Evolutionary conservation across 129 eudicot genomes (phyloP).

Genomic region (Arctium minus): DNA sequence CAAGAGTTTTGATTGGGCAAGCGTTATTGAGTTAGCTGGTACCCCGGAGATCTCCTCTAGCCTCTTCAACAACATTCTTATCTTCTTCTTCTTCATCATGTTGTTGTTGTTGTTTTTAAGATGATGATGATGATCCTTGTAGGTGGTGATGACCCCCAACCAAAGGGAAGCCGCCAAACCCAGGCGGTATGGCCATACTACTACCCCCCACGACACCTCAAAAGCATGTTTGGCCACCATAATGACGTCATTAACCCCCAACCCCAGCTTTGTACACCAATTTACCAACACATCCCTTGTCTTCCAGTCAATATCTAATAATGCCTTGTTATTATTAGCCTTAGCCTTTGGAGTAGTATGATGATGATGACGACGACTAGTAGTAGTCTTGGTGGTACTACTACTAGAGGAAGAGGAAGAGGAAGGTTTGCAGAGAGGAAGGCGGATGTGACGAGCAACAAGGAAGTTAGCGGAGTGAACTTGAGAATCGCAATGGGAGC

Average conservation of each 20-base stretch:
- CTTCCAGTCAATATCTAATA: slow-evolving; percentile 12
- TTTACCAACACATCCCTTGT: slow-evolving; percentile 41
- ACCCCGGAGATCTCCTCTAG: slow-evolving; percentile 56
- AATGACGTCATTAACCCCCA: background rate
- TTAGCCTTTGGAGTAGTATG: background rate
- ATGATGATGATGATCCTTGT: background rate
- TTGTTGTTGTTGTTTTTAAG: background rate
- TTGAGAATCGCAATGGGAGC: slow-evolving; percentile 22
- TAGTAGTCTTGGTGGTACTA: background rate
- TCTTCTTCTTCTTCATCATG: too few relatives aligned
- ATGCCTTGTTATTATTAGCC: background rate
- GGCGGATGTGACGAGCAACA: slow-evolving; percentile 28
- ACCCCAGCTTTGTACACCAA: slow-evolving; percentile 45
- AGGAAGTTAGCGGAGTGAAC: slow-evolving; percentile 25
- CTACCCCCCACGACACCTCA: slow-evolving; percentile 11
- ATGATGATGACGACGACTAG: background rate
- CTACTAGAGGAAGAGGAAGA: slow-evolving; percentile 18
- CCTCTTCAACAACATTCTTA: slow-evolving; percentile 21
- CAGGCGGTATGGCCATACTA: slow-evolving; percentile 39
- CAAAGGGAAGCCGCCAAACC: slow-evolving; percentile 51
- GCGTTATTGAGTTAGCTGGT: slow-evolving; percentile 46
- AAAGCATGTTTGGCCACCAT: slow-evolving; percentile 26
- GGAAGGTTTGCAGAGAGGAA: slow-evolving; percentile 23
- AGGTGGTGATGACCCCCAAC: slow-evolving; percentile 28
- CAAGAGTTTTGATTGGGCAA: slow-evolving; percentile 34